phyloP scores from a whole-genome alignment of 179 eudicot genomes.

The Gypsophila paniculata region DNA sequence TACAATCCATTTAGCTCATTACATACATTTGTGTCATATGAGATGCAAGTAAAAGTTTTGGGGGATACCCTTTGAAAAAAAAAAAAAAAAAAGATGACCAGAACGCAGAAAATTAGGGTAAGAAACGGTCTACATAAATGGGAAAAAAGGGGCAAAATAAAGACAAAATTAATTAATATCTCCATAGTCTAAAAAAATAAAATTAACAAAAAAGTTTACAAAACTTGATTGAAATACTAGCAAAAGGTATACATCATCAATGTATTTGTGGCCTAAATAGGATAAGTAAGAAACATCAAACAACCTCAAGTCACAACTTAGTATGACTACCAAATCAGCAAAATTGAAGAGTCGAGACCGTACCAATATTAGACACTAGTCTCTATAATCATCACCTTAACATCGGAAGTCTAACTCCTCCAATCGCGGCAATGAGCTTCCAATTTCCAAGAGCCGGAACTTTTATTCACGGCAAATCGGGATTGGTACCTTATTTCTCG shows the following conservation, averaged over 20 bases:
- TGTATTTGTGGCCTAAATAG: constrained; percentile 2
- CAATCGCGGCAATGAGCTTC: not conserved
- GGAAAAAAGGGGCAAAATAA: too few relatives aligned
- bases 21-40: too few relatives aligned
- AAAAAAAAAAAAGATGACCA: too few relatives aligned
- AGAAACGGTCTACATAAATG: too few relatives aligned
- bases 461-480: not conserved
- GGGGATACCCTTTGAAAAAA: too few relatives aligned
- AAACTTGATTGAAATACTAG: not conserved
- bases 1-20: too few relatives aligned
- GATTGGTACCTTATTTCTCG: constrained; percentile 8
- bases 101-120: too few relatives aligned
- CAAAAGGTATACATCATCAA: constrained; percentile 6
- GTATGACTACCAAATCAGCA: constrained; percentile 5
- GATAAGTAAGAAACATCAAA: not conserved
- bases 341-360: not conserved
- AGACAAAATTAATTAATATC: not conserved
- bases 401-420: not conserved
- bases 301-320: not conserved
- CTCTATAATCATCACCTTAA: not conserved
- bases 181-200: not conserved
- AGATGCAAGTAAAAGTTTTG: too few relatives aligned
- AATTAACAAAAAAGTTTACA: not conserved
- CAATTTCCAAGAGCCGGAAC: not conserved
- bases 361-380: not conserved